Evolutionary conservation across 2,329 filamentous ascomycete species (phyloP), one percentile per base, ranked within the genome.

Genomic region (Sphaerulina musiva): DNA sequence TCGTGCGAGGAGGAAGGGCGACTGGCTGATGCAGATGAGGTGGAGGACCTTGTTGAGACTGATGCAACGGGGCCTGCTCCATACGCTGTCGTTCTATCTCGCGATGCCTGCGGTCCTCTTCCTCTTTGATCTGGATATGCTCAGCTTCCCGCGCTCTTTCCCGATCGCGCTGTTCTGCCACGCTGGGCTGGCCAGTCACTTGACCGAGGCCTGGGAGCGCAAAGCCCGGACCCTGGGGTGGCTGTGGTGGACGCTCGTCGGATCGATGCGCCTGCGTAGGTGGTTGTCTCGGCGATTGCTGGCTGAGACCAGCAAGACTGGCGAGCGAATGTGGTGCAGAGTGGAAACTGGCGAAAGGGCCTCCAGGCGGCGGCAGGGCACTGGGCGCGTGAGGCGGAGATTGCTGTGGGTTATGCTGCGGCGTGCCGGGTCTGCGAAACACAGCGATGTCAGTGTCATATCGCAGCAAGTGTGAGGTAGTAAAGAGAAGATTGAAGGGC

Each of bases 1-100:
- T 95, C 49, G 89, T 89, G 77, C 72, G 91, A 78, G 68, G 90
- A 83, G 74, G 74, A 2, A 78, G 74, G 58, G 92, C 92, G 55
- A 96, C 90, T 4, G 92, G 92, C 71, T 97, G 92, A 72, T 97
- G 92, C 64, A 97, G 85, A 51, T 91, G 89, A 51, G 95, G 88
- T 2, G 91, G 65, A 29, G 65, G 89, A 54, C 86, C 89, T 39
- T 88, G 85, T 67, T 88, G 91, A 72, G 86, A 93, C 70, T 96
- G 91, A 67, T 93, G 89, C 26, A 86, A 83, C 56, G 87, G 81
- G 48, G 81, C 80, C 63, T 84, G 85, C 60, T 88, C 83, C 61
- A 81, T 74, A 55, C 81, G 78, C 63, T 88, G 85, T 68, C 84
- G 79, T 61, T 87, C 84, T 63, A 83, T 69, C 56, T 83, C 80